Conservation (phyloP, 768 basidiomycete genomes). For the Auricularia sp. region DNA sequence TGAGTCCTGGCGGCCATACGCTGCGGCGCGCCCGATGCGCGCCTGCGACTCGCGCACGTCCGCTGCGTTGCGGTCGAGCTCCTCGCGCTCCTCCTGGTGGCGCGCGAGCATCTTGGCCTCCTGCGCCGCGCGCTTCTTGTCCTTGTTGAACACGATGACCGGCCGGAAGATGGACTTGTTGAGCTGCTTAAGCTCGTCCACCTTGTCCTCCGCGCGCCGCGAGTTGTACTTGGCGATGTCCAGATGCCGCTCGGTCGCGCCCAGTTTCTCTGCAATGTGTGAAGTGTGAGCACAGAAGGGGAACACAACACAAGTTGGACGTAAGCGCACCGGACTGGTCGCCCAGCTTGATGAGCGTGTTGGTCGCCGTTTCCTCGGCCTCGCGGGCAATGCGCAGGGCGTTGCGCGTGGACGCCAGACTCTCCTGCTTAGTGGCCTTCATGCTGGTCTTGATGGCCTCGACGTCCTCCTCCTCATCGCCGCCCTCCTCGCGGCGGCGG, state of each 20-base stretch:
- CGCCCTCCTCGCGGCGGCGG: neutral
- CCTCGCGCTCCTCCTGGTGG: slow-evolving; percentile 76
- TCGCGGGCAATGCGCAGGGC: slow-evolving; percentile 89
- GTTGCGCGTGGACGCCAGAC: slow-evolving; percentile 80
- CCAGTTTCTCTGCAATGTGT: slow-evolving; percentile 59
- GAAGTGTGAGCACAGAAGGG: slow-evolving; percentile 1
- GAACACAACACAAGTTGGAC: neutral
- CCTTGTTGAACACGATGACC: slow-evolving; percentile 87
- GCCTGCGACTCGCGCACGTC: slow-evolving; percentile 84
- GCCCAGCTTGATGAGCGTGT: slow-evolving; percentile 73
- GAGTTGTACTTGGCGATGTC: slow-evolving; percentile 87
- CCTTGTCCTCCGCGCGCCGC: slow-evolving; percentile 81
- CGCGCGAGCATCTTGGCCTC: slow-evolving; percentile 77
- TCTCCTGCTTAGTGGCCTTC: slow-evolving; percentile 83
- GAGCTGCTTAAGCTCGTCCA: slow-evolving; percentile 86
- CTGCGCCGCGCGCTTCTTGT: slow-evolving; percentile 76
- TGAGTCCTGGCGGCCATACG: slow-evolving; percentile 37
- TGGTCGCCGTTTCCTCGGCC: slow-evolving; percentile 89
- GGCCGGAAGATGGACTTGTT: slow-evolving; percentile 94
- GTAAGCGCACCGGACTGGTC: slow-evolving; percentile 73
- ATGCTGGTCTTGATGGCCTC: slow-evolving; percentile 95
- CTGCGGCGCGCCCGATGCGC: slow-evolving; percentile 65
- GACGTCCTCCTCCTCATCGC: slow-evolving; percentile 69
- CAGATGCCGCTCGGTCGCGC: slow-evolving; percentile 89
- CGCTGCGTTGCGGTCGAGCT: slow-evolving; percentile 75